These are phyloP conservation scores for Tieghemostelium lacteum DNA, from an alignment of 78 protist species.

Conservation along the genomic window DNA sequence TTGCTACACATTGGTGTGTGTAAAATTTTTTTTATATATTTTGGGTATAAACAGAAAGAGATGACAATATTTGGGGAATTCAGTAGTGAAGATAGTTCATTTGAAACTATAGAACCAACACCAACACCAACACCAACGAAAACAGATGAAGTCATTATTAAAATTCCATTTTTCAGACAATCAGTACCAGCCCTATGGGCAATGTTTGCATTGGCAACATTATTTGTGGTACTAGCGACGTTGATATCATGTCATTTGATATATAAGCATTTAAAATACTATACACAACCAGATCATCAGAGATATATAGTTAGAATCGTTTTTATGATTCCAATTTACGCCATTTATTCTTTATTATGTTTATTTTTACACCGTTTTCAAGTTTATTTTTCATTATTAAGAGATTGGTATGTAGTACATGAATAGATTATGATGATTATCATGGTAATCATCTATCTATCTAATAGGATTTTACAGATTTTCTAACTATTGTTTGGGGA, in stretches of 20 bases:
- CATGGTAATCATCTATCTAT: background rate
- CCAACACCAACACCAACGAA: background rate
- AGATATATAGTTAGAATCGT: constrained; percentile 30
- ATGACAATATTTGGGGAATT: no score
- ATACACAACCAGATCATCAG: constrained; percentile 21
- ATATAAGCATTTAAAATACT: constrained; percentile 23
- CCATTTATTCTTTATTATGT: constrained; percentile 18
- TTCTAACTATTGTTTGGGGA: background rate
- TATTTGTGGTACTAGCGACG: constrained; percentile 65
- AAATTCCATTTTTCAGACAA: constrained; percentile 33
- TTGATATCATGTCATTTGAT: constrained; percentile 37
- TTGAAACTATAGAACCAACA: background rate
- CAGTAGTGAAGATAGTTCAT: no score
- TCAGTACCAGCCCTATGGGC: constrained; percentile 61
- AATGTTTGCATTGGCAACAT: constrained; percentile 51
- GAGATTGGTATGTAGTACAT: constrained; percentile 46
- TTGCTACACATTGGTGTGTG: no score
- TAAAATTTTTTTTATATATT: no score
- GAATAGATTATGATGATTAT: background rate
- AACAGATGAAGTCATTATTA: constrained; percentile 4
- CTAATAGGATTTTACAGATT: background rate
- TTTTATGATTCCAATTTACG: constrained; percentile 56
- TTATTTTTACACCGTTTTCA: background rate
- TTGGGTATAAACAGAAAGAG: no score
- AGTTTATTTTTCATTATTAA: constrained; percentile 36